phyloP scores from a whole-genome alignment of 2,329 filamentous ascomycete genomes.

The Byssothecium circinans region DNA sequence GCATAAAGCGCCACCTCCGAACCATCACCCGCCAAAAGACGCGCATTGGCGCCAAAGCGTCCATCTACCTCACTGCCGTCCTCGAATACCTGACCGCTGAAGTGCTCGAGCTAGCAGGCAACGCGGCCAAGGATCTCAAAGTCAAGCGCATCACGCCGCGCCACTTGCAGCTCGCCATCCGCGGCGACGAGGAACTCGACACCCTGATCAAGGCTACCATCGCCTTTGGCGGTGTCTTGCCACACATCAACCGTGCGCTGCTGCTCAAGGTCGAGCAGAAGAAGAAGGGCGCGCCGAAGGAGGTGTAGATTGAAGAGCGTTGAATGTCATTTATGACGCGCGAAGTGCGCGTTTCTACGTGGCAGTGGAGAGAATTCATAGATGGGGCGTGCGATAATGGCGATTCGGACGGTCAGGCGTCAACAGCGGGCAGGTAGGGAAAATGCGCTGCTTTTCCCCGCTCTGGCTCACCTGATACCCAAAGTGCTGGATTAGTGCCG shows the following conservation, averaged over 20 bases:
- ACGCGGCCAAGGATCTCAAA: conserved; percentile 98
- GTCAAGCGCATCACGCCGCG: conserved; percentile 99
- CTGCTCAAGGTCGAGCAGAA: conserved; percentile 96
- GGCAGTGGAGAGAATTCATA: neutral
- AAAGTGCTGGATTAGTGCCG: neutral
- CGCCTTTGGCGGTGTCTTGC: conserved; percentile 95
- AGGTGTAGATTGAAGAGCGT: conserved; percentile 6
- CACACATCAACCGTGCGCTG: conserved; percentile 97
- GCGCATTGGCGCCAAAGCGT: conserved; percentile 97
- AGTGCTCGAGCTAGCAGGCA: conserved; percentile 96
- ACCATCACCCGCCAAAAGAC: conserved; percentile 99
- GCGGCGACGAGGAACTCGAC: conserved; percentile 97
- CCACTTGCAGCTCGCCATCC: conserved; percentile 96
- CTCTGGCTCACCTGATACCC: neutral
- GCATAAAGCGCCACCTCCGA: conserved; percentile 99
- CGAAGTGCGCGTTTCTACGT: neutral
- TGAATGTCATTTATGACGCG: neutral
- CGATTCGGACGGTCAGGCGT: neutral
- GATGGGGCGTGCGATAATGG: too few species aligned
- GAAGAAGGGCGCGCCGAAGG: conserved; percentile 77
- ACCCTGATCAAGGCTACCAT: conserved; percentile 97
- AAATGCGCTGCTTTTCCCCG: neutral
- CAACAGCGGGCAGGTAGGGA: neutral
- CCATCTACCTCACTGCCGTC: conserved; percentile 96
- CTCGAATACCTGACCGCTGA: conserved; percentile 98